Percentiles rank a stretch among this genome's conserved stretches.
Conservation (phyloP, 2,329 filamentous ascomycete species). For the Furcasterigmium furcatum region DNA sequence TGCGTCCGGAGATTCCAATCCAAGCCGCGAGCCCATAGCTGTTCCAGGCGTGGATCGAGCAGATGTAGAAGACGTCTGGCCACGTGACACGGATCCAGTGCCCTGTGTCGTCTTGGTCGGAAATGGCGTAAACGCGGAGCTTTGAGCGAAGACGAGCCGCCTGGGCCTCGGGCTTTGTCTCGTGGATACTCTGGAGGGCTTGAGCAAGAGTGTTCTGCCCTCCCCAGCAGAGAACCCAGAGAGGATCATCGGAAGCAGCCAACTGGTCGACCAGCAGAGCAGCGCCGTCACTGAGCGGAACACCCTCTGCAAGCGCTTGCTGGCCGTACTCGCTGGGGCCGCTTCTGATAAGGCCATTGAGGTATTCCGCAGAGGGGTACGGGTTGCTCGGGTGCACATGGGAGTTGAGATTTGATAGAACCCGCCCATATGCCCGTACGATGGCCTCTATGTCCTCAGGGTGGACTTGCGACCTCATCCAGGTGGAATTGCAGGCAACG, state of each 20-base stretch:
- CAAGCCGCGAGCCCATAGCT: conserved; percentile 51
- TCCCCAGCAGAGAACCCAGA: conserved; percentile 51
- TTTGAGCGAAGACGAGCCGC: conserved; percentile 29
- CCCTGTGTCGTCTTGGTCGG: conserved; percentile 55
- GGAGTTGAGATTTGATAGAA: conserved; percentile 40
- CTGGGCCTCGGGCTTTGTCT: conserved; percentile 22
- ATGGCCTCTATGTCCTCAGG: conserved; percentile 38
- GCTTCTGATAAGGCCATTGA: conserved; percentile 27
- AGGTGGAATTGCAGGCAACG: conserved; percentile 39
- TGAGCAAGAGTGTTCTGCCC: conserved; percentile 49
- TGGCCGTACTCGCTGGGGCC: conserved; percentile 23
- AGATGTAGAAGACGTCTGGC: conserved; percentile 52
- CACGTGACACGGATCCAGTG: conserved; percentile 50
- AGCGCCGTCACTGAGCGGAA: conserved; percentile 30
- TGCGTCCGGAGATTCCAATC: conserved; percentile 49
- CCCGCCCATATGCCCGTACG: conserved; percentile 35
- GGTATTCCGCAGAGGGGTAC: conserved; percentile 33
- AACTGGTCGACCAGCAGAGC: conserved; percentile 31
- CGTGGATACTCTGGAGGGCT: conserved; percentile 35
- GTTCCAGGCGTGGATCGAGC: conserved; percentile 51
- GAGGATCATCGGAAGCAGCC: conserved; percentile 26
- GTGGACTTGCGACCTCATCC: conserved; percentile 33
- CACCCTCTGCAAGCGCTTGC: conserved; percentile 19
- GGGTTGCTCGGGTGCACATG: conserved; percentile 39
- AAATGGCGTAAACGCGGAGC: conserved; percentile 51